Evolutionary conservation across 306 rosid species (phyloP), one percentile per base, ranked within the genome.

Genomic region (Alnus glutinosa): DNA sequence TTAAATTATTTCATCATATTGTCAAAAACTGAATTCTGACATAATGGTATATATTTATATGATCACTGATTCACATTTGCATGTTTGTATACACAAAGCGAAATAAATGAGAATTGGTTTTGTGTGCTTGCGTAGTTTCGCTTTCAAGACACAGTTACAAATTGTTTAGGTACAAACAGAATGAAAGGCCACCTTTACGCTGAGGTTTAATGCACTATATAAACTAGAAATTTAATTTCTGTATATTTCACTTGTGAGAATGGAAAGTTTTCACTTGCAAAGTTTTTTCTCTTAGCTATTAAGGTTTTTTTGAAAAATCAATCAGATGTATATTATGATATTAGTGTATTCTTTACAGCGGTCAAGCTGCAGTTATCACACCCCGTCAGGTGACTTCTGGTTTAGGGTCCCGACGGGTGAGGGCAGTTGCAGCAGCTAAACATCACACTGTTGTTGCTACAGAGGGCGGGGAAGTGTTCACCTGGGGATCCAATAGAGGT

Each of bases 401-500:
- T 83, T 81, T 95, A 75, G 99, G 99, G 82, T 89, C 89, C 73
- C 93, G 93, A 48, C 87, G 83, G 82, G 96, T 95, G 85, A 90
- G 77, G 88, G 94, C 90, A 80, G 80, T 95, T 85, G 96, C 96
- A 50, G 98, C 99, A 66, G 99, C 99, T 77, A 95, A 95, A 89
- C 99, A 95, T 89, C 99, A 95, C 89, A 95, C 94, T 3, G 92
- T 90, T 55, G 79, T 90, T 85, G 92, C 98, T 82, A 90, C 98
- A 18, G 97, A 95, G 82, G 89, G 96, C 58, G 98, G 99, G 83
- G 98, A 95, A 75, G 97, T 95, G 73, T 92, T 92, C 94, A 89
- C 98, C 48, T 95, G 98, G 98, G 98, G 98, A 77, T 95, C 98
- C 81, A 95, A 95, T 84, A 89, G 98, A 95, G 98, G 98, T 95